These are phyloP conservation scores for Mycena metata DNA, from an alignment of 768 basidiomycete genomes.

Conservation along the genomic window DNA sequence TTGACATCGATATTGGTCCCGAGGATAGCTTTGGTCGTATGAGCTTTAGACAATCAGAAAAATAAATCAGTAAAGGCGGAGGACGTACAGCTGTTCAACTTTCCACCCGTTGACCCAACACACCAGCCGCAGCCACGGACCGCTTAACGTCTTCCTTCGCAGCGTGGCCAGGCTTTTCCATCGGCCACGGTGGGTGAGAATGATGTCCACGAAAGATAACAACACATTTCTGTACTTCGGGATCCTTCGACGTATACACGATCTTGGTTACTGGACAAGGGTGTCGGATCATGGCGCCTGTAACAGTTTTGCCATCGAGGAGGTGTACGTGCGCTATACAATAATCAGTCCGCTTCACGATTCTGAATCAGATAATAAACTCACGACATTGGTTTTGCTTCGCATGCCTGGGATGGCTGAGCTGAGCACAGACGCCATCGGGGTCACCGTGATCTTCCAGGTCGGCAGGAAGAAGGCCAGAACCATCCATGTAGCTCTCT, in stretches of 20 bases:
- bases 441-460: too few species aligned
- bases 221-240: background rate
- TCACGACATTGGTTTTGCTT: background rate
- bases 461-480: background rate
- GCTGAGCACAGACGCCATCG: background rate
- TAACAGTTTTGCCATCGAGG: background rate
- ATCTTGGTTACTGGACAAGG: background rate
- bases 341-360: too few species aligned
- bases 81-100: constrained; percentile 1
- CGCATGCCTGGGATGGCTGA: constrained; percentile 2
- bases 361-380: background rate
- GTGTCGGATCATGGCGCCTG: background rate
- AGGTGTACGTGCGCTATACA: constrained; percentile 10
- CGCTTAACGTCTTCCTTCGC: background rate
- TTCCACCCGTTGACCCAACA: background rate
- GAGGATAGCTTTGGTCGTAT: too few species aligned
- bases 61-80: too few species aligned
- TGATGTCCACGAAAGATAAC: constrained; percentile 10
- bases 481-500: background rate
- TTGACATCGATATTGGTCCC: constrained; percentile 1
- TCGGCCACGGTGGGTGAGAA: constrained; percentile 12
- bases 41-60: too few species aligned
- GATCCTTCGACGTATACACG: constrained; percentile 14
- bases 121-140: background rate
- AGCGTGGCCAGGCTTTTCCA: background rate